phyloP scores from a whole-genome alignment of 805 yeast species.

The Kodamaea laetipori region DNA sequence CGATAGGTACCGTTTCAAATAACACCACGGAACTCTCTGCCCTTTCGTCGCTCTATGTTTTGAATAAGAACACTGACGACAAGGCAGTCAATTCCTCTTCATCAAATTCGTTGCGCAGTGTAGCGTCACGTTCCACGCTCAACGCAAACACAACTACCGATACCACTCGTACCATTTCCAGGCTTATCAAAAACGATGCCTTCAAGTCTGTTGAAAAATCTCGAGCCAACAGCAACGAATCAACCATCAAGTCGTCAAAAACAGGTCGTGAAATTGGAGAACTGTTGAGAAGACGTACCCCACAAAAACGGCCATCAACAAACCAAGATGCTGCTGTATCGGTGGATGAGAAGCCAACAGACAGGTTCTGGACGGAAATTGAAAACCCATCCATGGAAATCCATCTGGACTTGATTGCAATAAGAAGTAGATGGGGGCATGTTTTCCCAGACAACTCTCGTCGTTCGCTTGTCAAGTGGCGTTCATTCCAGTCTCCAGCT shows the following conservation, averaged over 20 bases:
- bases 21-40: conserved; percentile 35
- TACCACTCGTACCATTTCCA: background rate
- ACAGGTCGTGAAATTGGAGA: background rate
- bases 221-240: conserved; percentile 4
- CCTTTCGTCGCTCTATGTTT: conserved; percentile 37
- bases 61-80: conserved; percentile 34
- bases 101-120: conserved; percentile 12
- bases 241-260: conserved; percentile 2
- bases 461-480: conserved; percentile 81
- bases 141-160: background rate
- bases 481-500: conserved; percentile 90
- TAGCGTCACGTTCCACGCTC: conserved; percentile 6
- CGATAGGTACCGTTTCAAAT: conserved; percentile 39
- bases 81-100: conserved; percentile 8
- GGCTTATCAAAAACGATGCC: background rate
- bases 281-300: conserved; percentile 5
- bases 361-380: conserved; percentile 37
- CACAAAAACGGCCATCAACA: conserved; percentile 7
- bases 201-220: background rate
- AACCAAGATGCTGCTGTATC: conserved; percentile 1
- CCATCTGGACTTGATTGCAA: conserved; percentile 53
- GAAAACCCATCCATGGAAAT: conserved; percentile 75
- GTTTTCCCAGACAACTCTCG: conserved; percentile 77
- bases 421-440: conserved; percentile 88
- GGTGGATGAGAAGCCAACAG: conserved; percentile 8